Evolutionary conservation across 148 eudicot species (phyloP), one percentile per base, ranked within the genome.

Genomic region (Rhododendron henanense): DNA sequence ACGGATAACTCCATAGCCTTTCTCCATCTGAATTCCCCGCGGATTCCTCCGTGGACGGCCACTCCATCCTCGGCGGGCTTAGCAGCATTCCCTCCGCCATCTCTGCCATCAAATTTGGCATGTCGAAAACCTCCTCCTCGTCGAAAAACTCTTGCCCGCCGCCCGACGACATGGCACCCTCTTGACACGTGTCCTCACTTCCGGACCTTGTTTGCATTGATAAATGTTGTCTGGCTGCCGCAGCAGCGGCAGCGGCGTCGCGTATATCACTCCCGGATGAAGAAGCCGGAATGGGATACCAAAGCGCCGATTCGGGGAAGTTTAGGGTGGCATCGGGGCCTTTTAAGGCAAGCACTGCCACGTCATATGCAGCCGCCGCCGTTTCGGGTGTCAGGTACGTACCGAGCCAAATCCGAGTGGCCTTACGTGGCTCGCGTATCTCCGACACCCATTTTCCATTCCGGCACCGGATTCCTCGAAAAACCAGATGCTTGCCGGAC

Each of bases 71-170:
- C 0, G 95, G 95, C 1, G 91, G 92, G 57, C 88, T 93, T 5
- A 92, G 77, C 87, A 93, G 84, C 95, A 93, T 85, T 10, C 90
- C 95, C 33, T 88, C 87, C 48, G 95, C 95, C 95, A 93, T 93
- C 41, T 91, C 91, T 75, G 78, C 89, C 84, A 93, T 85, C 84
- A 93, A 83, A 82, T 89, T 89, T 8, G 94, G 94, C 93, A 91
- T 91, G n/a, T 88, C 90, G 23, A 93, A 89, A 18, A 93, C 3
- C 4, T 81, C 93, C 45, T 93, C 95, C 86, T 87, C 85, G 65
- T 92, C 93, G 6, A 91, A 76, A 79, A 82, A 92, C 51, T 4
- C 50, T 59, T 88, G 41, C 15, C 6, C 7, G 6, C 61, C 7
- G 7, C 81, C 57, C 11, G 28, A 23, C 14, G 19, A 55, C 14